Evolutionary conservation across 805 yeast genomes (phyloP).

Genomic region (Gaillardinia entomophila): DNA sequence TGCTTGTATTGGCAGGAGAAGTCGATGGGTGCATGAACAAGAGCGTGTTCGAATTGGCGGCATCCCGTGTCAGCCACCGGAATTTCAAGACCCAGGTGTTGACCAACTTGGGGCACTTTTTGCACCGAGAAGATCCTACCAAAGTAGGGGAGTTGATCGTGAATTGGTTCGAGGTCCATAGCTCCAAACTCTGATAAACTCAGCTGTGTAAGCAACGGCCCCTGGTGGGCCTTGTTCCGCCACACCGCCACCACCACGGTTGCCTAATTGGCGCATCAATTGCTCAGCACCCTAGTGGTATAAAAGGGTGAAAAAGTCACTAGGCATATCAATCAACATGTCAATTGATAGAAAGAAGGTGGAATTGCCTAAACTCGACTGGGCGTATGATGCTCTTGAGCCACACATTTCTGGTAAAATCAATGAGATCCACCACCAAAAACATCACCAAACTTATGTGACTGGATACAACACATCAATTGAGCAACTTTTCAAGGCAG

Average conservation of each 20-base stretch:
- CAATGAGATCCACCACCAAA: slow-evolving; percentile 80
- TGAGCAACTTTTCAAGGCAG: slow-evolving; percentile 68
- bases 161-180: slow-evolving; percentile 21
- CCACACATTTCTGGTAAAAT: slow-evolving; percentile 83
- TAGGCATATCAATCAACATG: too few relatives aligned
- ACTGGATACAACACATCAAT: slow-evolving; percentile 75
- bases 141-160: slow-evolving; percentile 17
- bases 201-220: too few relatives aligned
- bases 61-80: slow-evolving; percentile 8
- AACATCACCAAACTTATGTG: slow-evolving; percentile 91
- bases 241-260: too few relatives aligned
- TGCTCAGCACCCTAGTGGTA: too few relatives aligned
- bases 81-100: slow-evolving; percentile 20
- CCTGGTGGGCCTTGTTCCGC: too few relatives aligned
- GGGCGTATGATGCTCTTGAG: slow-evolving; percentile 81
- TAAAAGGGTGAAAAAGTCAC: too few relatives aligned
- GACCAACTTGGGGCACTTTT: slow-evolving; percentile 30
- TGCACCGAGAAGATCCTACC: slow-evolving; percentile 34
- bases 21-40: slow-evolving; percentile 35
- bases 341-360: slow-evolving; percentile 73
- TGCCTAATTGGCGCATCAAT: too few relatives aligned
- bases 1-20: slow-evolving; percentile 30
- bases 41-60: slow-evolving; percentile 19
- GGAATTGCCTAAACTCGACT: slow-evolving; percentile 74
- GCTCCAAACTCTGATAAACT: too few relatives aligned